Evolutionary conservation across 1,284 basidiomycete species (phyloP), one percentile per base, ranked within the genome.

Genomic region (Sporisorium scitamineum): DNA sequence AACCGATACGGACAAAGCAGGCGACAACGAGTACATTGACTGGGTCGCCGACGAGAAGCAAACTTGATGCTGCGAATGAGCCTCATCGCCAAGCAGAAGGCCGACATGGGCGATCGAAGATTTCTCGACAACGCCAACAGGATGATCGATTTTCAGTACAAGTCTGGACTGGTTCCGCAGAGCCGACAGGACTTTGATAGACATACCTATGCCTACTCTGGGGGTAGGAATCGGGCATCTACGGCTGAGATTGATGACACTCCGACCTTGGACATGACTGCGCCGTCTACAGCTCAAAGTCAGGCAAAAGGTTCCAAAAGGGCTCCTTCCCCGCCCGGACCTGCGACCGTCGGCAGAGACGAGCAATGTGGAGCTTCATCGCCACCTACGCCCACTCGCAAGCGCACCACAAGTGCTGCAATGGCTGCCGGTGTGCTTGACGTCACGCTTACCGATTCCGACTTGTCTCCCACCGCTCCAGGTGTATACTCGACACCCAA

Each of bases 21-120:
- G 18, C 9, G 20, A 14, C 16, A 60, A 31, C 53, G 57, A 54
- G 37, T 66, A 50, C n/a, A 32, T 5, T 0, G 24, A 31, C 16
- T 66, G 63, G 63, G 53, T 54, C 10, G 53, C 29, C 5, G 39
- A 16, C 13, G 63, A 66, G 52, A 20, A 51, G 24, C 26, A 29
- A 6, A 55, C 31, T 20, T 51, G 14, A 26, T 41, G n/a, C 37
- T 66, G 11, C n/a, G 57, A 1, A 51, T 51, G 37, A 60, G 31
- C 14, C 27, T 66, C 1, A 14, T 55, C 6, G 57, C 37, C 20
- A 41, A 34, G 9, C 22, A 48, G 18, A 54, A 20, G 44, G 14
- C 42, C 18, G 52, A 41, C 3, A 29, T 11, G 11, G 52, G 34
- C 4, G 20, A 42, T 3, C 39, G 6, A 27, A 5, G 5, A 27